Evolutionary conservation across 1,284 basidiomycete genomes (phyloP), one percentile per base, ranked within the genome.

Genomic region (Psilocybe mexicana): DNA sequence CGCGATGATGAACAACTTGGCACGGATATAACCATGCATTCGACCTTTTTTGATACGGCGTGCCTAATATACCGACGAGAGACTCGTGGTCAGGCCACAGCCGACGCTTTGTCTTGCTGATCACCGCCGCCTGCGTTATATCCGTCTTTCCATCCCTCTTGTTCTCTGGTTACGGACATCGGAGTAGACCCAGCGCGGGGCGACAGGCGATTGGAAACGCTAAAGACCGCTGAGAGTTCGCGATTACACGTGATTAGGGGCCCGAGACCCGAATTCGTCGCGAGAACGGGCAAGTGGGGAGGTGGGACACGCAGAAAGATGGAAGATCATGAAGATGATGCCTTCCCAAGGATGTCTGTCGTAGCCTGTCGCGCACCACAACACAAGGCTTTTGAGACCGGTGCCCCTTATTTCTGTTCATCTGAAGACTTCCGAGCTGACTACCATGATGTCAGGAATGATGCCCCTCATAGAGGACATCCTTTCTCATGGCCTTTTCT

Each of bases 281-380:
- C 56, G 55, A 49, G 55, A 56, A 46, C 45, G 26, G 53, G 43
- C 23, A 26, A 30, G 30, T 23, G 23, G 43, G 24, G 18, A 18
- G 18, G 40, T 43, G 46, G 46, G 46, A 48, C 30, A 48, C 3
- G 46, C 28, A 48, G n/a, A 7, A 48, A 48, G 46, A 52, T 38
- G 35, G 43, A 52, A 52, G 43, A 38, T 45, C 18, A 18, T 18
- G 18, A 18, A 18, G 43, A 57, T 57, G 51, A 47, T 57, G 50
- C 23, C 43, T 61, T 61, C 55, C 42, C 60, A 61, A 61, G 60
- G 50, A 35, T 54, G 53, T 60, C 53, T 48, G 30, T 4, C 30
- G 8, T 25, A 46, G 1, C 6, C 44, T 46, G 35, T 48, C 44
- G 35, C 25, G 52, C 55, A n/a, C 48, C 59, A 55, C 48, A 52